Conservation (phyloP, 352 stramenopile species). For the Phytophthora capsici region DNA sequence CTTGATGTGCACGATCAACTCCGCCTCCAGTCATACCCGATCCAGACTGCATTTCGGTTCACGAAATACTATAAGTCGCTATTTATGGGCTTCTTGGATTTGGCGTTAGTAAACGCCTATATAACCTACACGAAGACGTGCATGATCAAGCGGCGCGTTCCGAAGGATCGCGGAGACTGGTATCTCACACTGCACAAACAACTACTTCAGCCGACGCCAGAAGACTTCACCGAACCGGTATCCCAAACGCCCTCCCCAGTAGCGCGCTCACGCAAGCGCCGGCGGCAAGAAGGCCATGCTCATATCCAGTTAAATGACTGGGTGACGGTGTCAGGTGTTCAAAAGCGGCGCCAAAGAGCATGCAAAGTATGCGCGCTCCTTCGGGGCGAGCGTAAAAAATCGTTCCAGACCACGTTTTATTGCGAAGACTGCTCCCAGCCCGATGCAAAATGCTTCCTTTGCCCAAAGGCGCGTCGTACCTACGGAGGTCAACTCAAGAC, state of each 20-base stretch:
- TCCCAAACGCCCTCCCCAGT: not conserved
- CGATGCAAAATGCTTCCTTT: not conserved
- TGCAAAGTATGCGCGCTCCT: slow-evolving; percentile 6
- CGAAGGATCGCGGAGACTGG: not conserved
- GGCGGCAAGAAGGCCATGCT: not conserved
- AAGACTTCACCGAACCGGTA: not conserved
- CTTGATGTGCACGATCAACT: too few species aligned
- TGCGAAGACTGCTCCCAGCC: not conserved
- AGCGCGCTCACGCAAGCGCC: not conserved
- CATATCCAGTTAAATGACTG: slow-evolving; percentile 7
- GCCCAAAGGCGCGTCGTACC: not conserved
- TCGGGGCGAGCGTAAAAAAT: not conserved
- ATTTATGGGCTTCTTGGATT: not conserved
- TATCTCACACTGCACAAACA: not conserved
- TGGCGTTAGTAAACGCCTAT: slow-evolving; percentile 1
- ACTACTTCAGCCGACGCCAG: not conserved
- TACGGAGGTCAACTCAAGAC: not conserved
- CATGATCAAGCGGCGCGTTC: not conserved
- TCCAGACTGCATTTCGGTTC: slow-evolving; percentile 4
- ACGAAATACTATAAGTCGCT: slow-evolving; percentile 7
- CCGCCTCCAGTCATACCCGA: not conserved
- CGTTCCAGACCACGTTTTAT: not conserved
- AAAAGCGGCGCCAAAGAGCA: not conserved
- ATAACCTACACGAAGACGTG: slow-evolving; percentile 2
- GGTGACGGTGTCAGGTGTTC: not conserved